phyloP scores from a whole-genome alignment of 1,139 yeast genomes.

The Candida sojae region DNA sequence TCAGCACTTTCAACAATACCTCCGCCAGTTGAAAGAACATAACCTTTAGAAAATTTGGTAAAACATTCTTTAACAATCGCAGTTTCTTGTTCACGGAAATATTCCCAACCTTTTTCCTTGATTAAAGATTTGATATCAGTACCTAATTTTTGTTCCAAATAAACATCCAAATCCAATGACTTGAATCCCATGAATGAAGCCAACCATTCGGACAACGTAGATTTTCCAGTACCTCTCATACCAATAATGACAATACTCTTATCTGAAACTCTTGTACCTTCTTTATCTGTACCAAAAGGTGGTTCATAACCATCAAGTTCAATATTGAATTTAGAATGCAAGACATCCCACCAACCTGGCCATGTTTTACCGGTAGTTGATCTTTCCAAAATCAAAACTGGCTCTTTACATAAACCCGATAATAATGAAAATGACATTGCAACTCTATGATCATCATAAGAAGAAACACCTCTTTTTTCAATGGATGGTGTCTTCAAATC shows the following conservation, averaged over 20 bases:
- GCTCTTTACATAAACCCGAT: slow-evolving; percentile 57
- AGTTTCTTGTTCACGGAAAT: slow-evolving; percentile 73
- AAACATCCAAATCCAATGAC: slow-evolving; percentile 75
- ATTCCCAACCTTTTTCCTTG: slow-evolving; percentile 79
- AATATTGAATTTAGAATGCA: slow-evolving; percentile 68
- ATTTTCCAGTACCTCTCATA: slow-evolving; percentile 98
- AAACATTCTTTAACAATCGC: slow-evolving; percentile 56
- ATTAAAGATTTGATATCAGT: slow-evolving; percentile 68
- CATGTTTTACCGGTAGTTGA: slow-evolving; percentile 95
- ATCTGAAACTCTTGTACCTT: slow-evolving; percentile 24
- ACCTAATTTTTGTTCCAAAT: slow-evolving; percentile 58
- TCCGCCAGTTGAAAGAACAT: slow-evolving; percentile 92
- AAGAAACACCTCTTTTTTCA: slow-evolving; percentile 55
- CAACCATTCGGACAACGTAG: slow-evolving; percentile 82
- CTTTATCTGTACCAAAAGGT: slow-evolving; percentile 18
- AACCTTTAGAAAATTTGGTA: slow-evolving; percentile 49
- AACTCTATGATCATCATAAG: slow-evolving; percentile 96
- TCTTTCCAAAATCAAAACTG: slow-evolving; percentile 81
- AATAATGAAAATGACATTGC: slow-evolving; percentile 96
- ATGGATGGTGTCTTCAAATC: slow-evolving; percentile 52
- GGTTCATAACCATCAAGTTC: slow-evolving; percentile 70
- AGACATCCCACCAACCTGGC: slow-evolving; percentile 99
- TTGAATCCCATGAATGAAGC: slow-evolving; percentile 71
- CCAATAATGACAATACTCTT: slow-evolving; percentile 84
- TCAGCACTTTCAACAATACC: slow-evolving; percentile 82